Evolutionary conservation across 2,329 filamentous ascomycete species (phyloP).

Genomic region (Chrysoporthe cubensis): DNA sequence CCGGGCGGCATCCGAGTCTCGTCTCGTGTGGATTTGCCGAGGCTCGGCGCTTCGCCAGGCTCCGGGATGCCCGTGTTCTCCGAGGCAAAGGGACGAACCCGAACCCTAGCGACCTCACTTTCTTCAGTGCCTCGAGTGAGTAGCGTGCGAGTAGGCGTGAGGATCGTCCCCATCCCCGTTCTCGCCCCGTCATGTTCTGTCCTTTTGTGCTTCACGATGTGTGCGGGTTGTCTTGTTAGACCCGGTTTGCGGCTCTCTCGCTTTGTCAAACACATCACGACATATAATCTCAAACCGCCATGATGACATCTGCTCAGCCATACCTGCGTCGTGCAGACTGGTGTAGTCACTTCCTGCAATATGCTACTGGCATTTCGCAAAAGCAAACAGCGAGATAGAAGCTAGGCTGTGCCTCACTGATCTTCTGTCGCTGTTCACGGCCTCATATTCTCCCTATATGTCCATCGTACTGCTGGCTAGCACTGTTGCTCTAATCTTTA

Average conservation of each 20-base stretch:
- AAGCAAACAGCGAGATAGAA: background rate
- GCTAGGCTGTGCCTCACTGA: background rate
- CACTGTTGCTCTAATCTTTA: background rate
- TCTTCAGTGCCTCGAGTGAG: no score
- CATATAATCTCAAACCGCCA: background rate
- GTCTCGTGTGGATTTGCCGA: constrained; percentile 15
- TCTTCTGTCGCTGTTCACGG: background rate
- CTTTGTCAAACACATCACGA: background rate
- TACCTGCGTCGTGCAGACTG: background rate
- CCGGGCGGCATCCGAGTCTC: constrained; percentile 8
- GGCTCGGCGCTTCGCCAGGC: constrained; percentile 16
- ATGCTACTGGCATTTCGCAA: background rate
- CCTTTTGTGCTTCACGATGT: background rate
- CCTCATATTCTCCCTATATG: background rate
- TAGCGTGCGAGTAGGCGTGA: no score
- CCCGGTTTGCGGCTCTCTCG: background rate
- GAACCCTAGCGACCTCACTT: no score
- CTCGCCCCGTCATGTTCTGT: no score
- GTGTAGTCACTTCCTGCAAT: background rate
- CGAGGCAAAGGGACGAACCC: background rate
- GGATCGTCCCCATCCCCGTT: no score
- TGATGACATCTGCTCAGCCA: background rate
- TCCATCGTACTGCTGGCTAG: background rate
- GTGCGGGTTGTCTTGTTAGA: background rate
- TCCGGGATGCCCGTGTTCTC: background rate